These are phyloP conservation scores for Xerocomus brunneocitrinus DNA, from an alignment of 768 basidiomycete genomes.

Conservation along the genomic window DNA sequence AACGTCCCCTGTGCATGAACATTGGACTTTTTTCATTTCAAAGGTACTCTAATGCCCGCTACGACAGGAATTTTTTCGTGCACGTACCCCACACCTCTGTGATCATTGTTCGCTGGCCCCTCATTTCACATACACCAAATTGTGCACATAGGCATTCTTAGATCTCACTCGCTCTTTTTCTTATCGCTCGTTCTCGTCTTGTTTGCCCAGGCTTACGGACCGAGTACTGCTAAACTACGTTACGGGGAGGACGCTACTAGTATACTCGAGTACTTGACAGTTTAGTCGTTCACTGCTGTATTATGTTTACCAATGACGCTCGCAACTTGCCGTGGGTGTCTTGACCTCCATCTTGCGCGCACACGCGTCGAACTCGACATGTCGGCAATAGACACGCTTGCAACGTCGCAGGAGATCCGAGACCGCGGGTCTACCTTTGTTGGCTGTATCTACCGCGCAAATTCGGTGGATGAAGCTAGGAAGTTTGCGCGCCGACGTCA, in stretches of 20 bases:
- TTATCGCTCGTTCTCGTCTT: background rate
- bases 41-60: conserved; percentile 10
- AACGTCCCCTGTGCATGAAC: background rate
- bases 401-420: conserved; percentile 68
- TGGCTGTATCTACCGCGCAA: conserved; percentile 56
- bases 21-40: background rate
- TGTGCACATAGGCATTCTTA: conserved; percentile 10
- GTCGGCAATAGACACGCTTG: conserved; percentile 28
- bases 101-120: conserved; percentile 10
- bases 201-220: background rate
- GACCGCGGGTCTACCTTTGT: conserved; percentile 74
- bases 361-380: background rate
- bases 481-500: conserved; percentile 29
- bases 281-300: conserved; percentile 1
- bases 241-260: background rate
- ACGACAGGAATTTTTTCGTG: conserved; percentile 13
- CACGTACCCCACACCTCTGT: conserved; percentile 1
- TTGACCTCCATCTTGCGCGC: background rate
- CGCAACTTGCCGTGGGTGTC: background rate
- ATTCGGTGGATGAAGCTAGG: conserved; percentile 48
- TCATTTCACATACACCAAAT: conserved; percentile 8
- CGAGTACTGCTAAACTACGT: background rate
- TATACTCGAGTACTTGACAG: background rate
- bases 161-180: conserved; percentile 1
- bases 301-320: background rate